Evolutionary conservation across 805 yeast species (phyloP).

Genomic region (Ogataea pignaliae): DNA sequence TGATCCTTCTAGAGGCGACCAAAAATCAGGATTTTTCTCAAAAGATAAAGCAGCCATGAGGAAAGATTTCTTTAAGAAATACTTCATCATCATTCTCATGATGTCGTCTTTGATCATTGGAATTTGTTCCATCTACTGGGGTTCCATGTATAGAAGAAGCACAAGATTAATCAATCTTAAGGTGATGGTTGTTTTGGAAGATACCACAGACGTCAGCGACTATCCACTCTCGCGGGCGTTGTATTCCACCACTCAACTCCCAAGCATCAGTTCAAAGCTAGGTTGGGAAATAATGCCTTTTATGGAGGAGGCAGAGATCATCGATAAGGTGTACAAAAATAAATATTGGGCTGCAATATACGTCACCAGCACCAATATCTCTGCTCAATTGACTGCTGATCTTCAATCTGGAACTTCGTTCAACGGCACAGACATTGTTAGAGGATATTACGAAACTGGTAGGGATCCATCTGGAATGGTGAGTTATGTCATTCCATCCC

Average conservation of each 20-base stretch:
- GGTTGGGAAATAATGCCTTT: constrained; percentile 35
- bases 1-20: too few species aligned
- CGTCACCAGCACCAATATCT: constrained; percentile 38
- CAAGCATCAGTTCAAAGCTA: constrained; percentile 20
- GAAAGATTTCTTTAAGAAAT: constrained; percentile 10
- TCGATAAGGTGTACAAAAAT: constrained; percentile 45
- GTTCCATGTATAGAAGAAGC: constrained; percentile 34
- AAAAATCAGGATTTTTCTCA: constrained; percentile 13
- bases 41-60: constrained; percentile 11
- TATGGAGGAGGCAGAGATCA: constrained; percentile 33
- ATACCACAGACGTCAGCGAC: constrained; percentile 24
- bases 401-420: constrained; percentile 32
- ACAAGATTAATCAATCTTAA: constrained; percentile 31
- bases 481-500: constrained; percentile 39
- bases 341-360: constrained; percentile 62
- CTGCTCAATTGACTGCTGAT: constrained; percentile 39
- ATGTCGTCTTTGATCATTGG: constrained; percentile 36
- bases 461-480: constrained; percentile 52
- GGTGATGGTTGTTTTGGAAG: constrained; percentile 37
- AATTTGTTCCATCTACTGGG: constrained; percentile 47
- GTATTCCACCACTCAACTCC: constrained; percentile 11
- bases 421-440: constrained; percentile 20
- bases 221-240: constrained; percentile 29
- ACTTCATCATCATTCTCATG: constrained; percentile 10
- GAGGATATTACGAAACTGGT: constrained; percentile 52